These are phyloP conservation scores for Rubia yunnanensis DNA, from an alignment of 257 asterid species.

Conservation along the genomic window DNA sequence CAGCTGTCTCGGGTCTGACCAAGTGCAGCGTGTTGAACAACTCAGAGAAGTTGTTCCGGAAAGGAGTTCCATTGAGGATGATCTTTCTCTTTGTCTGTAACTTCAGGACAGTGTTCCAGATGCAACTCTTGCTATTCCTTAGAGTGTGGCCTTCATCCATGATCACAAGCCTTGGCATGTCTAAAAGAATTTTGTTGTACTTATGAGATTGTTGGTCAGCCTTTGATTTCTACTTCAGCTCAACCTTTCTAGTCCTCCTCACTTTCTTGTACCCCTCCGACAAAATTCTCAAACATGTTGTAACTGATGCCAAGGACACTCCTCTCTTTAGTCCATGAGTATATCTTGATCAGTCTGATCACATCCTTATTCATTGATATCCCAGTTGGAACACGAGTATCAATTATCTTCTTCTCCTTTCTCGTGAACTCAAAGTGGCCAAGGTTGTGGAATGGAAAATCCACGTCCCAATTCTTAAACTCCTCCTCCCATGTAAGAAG, in stretches of 20 bases:
- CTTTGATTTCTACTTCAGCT: not conserved
- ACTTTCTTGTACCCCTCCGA: slow-evolving; percentile 17
- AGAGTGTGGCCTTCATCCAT: slow-evolving; percentile 70
- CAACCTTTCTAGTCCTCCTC: not conserved
- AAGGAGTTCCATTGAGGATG: slow-evolving; percentile 67
- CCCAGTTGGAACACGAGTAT: not conserved
- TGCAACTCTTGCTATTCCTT: slow-evolving; percentile 34
- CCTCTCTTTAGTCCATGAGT: slow-evolving; percentile 24
- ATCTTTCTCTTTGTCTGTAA: slow-evolving; percentile 36
- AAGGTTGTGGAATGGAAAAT: slow-evolving; percentile 46
- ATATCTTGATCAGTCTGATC: slow-evolving; percentile 32
- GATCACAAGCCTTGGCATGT: slow-evolving; percentile 43
- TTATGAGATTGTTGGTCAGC: slow-evolving; percentile 2
- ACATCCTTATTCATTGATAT: slow-evolving; percentile 1
- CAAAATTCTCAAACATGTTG: slow-evolving; percentile 33
- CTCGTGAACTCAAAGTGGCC: slow-evolving; percentile 22
- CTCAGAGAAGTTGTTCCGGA: slow-evolving; percentile 51
- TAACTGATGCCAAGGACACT: slow-evolving; percentile 52
- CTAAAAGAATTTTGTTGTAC: slow-evolving; percentile 30
- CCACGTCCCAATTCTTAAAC: slow-evolving; percentile 46
- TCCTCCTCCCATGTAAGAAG: slow-evolving; percentile 67
- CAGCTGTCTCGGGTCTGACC: slow-evolving; percentile 47
- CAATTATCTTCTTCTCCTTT: slow-evolving; percentile 18
- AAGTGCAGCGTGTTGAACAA: slow-evolving; percentile 41
- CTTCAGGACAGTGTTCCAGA: slow-evolving; percentile 40